Evolutionary conservation across 805 yeast species (phyloP), one percentile per base, ranked within the genome.

Genomic region (Yarrowia hollandica): DNA sequence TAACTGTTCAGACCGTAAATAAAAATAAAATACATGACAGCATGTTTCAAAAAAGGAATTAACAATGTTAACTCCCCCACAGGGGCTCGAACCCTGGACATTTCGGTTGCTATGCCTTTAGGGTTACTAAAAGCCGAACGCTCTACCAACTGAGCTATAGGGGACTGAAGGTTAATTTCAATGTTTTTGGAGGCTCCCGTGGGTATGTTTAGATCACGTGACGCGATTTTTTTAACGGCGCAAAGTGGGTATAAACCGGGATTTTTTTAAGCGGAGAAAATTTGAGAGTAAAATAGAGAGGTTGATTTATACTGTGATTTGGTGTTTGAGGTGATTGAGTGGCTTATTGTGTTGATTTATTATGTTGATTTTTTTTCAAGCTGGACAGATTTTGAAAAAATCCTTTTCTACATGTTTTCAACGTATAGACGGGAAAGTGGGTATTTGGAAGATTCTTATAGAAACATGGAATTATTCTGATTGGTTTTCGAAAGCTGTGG

Each of bases 1-100:
- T n/a, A n/a, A n/a, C n/a, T n/a, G n/a, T n/a, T n/a, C n/a, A 33
- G 4, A 33, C 10, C 2, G 12, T 11, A 37, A 37, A 38, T 22
- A 22, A 38, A 8, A 19, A 21, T 16, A 5, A 15, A 28, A 6
- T 25, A 25, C n/a, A n/a, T n/a, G n/a, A n/a, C n/a, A n/a, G n/a
- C n/a, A n/a, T n/a, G n/a, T n/a, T n/a, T n/a, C n/a, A n/a, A 41
- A 41, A 41, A 41, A 16, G 23, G n/a, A 41, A 26, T 41, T 25
- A 23, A 23, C 21, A 16, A 41, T 14, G 18, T 14, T 10, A 33
- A 34, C 81, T 77, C 81, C 81, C 75, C 70, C 77, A 75, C 80
- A 77, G 81, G 81, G 81, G 81, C 81, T 78, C 80, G 81, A 78
- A 78, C 81, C 81, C 81, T 76, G 80, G 81, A 78, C 82, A 76